These are phyloP conservation scores for Drosera spatulata DNA, from an alignment of 179 eudicot genomes.

Conservation along the genomic window DNA sequence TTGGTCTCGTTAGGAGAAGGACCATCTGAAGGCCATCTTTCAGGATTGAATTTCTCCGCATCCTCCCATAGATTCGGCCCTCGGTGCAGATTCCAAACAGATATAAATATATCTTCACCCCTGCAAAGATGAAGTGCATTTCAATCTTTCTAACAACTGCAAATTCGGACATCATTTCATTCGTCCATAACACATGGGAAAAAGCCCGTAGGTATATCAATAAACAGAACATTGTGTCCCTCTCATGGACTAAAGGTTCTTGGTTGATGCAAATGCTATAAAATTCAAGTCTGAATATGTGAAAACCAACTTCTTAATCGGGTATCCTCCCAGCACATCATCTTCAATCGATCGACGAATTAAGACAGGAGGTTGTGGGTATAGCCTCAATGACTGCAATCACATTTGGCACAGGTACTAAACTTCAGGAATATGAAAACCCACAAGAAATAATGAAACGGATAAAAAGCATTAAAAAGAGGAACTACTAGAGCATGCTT, in stretches of 20 bases:
- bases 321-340: constrained; percentile 80
- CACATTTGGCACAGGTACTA: background rate
- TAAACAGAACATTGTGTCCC: no score
- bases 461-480: background rate
- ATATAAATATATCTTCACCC: constrained; percentile 90
- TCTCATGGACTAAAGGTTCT: no score
- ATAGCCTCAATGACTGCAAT: constrained; percentile 89
- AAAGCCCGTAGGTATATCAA: no score
- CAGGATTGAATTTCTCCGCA: constrained; percentile 80
- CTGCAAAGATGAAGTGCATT: constrained; percentile 23
- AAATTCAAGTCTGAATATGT: background rate
- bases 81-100: constrained; percentile 93
- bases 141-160: background rate
- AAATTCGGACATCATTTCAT: no score
- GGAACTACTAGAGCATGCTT: background rate
- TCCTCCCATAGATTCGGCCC: constrained; percentile 80
- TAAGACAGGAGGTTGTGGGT: constrained; percentile 96
- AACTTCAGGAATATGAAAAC: background rate
- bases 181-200: no score
- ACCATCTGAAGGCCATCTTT: constrained; percentile 98
- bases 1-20: constrained; percentile 90
- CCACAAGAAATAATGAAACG: background rate
- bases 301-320: constrained; percentile 60
- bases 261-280: no score
- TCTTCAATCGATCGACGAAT: constrained; percentile 88